Conservation (phyloP, 768 basidiomycete genomes). For the Collybia sp. region DNA sequence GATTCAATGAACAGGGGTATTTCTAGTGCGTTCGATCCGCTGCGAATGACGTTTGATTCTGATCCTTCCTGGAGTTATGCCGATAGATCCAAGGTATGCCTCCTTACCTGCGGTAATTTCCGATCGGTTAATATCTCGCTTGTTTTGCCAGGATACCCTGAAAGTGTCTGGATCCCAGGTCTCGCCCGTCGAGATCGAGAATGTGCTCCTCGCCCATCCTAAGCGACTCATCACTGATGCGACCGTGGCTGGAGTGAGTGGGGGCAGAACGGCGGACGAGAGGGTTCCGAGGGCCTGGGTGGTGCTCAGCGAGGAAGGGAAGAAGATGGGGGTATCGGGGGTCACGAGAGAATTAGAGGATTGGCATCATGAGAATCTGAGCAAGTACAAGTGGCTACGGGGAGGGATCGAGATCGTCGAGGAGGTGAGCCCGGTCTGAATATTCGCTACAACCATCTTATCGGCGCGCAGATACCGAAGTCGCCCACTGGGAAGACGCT, state of each 20-base stretch:
- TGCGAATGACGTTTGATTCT: background rate
- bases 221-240: slow-evolving; percentile 58
- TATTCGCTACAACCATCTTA: slow-evolving; percentile 2
- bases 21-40: slow-evolving; percentile 51
- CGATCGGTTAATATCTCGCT: background rate
- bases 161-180: slow-evolving; percentile 81
- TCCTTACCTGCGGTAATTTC: background rate
- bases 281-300: slow-evolving; percentile 78
- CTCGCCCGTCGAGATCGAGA: slow-evolving; percentile 76
- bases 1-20: slow-evolving; percentile 52
- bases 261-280: slow-evolving; percentile 68
- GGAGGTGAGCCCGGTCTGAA: slow-evolving; percentile 39
- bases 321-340: slow-evolving; percentile 34
- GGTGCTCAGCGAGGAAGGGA: slow-evolving; percentile 56
- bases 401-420: slow-evolving; percentile 67
- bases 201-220: slow-evolving; percentile 57
- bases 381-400: slow-evolving; percentile 72
- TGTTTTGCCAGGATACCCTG: slow-evolving; percentile 56
- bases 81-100: slow-evolving; percentile 66
- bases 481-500: slow-evolving; percentile 70
- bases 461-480: slow-evolving; percentile 56
- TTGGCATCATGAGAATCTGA: slow-evolving; percentile 62
- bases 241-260: slow-evolving; percentile 69
- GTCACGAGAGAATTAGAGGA: slow-evolving; percentile 44
- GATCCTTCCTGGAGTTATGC: slow-evolving; percentile 29